Conservation (phyloP, 768 basidiomycete species). For the Macrolepiota fuliginosa region DNA sequence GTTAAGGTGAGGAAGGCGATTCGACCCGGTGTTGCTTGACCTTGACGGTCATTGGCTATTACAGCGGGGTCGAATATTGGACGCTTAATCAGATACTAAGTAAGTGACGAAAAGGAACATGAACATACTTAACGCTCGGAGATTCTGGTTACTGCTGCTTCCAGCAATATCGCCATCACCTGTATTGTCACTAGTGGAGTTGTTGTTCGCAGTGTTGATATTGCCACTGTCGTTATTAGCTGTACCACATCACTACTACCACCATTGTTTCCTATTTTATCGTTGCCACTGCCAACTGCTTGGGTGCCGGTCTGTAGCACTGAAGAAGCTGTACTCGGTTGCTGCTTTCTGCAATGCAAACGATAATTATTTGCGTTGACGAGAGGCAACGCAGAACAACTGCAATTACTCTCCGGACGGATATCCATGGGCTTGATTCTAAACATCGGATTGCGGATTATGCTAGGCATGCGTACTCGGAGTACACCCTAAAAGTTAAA, state of each 20-base stretch:
- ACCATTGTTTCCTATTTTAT: slow-evolving; percentile 13
- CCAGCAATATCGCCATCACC: slow-evolving; percentile 6
- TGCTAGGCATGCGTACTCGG: slow-evolving; percentile 33
- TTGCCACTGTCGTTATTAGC: no score
- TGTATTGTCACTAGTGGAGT: not conserved
- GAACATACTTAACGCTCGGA: slow-evolving; percentile 34
- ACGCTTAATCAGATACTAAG: not conserved
- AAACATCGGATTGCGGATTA: slow-evolving; percentile 26
- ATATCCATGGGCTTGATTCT: not conserved
- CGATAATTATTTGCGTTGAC: slow-evolving; percentile 48
- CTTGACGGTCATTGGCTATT: slow-evolving; percentile 49
- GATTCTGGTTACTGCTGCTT: slow-evolving; percentile 24
- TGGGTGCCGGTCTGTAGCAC: slow-evolving; percentile 17
- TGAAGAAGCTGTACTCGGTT: no score
- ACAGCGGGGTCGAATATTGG: slow-evolving; percentile 45
- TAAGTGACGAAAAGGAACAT: not conserved
- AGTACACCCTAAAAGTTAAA: no score
- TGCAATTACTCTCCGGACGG: slow-evolving; percentile 12
- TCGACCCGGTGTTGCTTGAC: slow-evolving; percentile 38
- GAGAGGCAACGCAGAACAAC: slow-evolving; percentile 52
- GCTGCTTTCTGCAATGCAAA: slow-evolving; percentile 50
- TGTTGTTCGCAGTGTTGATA: not conserved
- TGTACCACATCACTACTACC: slow-evolving; percentile 7
- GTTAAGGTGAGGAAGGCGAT: slow-evolving; percentile 52
- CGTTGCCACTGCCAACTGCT: slow-evolving; percentile 1